Evolutionary conservation across 306 rosid genomes (phyloP).

Genomic region (Trifolium fragiferum): DNA sequence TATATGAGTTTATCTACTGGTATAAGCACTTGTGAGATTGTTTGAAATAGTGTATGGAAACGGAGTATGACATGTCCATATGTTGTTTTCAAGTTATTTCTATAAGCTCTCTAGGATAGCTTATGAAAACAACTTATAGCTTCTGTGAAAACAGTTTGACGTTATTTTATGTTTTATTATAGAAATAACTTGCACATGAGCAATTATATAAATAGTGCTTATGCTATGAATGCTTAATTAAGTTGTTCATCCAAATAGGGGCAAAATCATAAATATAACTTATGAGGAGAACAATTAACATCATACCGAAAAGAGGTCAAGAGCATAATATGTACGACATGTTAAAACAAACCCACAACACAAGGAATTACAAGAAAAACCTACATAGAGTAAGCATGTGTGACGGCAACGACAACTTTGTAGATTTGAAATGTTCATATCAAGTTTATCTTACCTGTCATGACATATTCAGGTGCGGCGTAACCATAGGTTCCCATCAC

Average conservation of each 20-base stretch:
- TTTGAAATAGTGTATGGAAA: neutral
- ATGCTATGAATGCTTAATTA: neutral
- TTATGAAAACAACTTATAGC: neutral
- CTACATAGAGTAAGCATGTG: neutral
- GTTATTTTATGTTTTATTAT: no score
- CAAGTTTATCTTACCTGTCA: slow-evolving; percentile 73
- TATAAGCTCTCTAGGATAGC: neutral
- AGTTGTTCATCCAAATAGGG: neutral
- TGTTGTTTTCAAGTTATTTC: neutral
- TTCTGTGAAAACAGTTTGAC: neutral
- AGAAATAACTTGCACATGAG: neutral
- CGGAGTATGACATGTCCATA: neutral
- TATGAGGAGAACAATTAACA: neutral
- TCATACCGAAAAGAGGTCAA: neutral
- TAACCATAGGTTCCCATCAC: slow-evolving; percentile 99
- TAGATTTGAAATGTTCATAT: slow-evolving; percentile 17
- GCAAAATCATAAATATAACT: neutral
- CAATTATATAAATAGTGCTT: neutral
- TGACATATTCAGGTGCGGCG: slow-evolving; percentile 98
- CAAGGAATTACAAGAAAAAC: slow-evolving; percentile 16
- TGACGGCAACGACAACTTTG: neutral
- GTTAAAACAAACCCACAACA: neutral
- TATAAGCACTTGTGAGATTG: neutral
- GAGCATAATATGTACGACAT: neutral
- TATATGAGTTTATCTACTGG: neutral